These are phyloP conservation scores for Aphanomyces astaci DNA, from an alignment of 352 stramenopile genomes.

Conservation along the genomic window DNA sequence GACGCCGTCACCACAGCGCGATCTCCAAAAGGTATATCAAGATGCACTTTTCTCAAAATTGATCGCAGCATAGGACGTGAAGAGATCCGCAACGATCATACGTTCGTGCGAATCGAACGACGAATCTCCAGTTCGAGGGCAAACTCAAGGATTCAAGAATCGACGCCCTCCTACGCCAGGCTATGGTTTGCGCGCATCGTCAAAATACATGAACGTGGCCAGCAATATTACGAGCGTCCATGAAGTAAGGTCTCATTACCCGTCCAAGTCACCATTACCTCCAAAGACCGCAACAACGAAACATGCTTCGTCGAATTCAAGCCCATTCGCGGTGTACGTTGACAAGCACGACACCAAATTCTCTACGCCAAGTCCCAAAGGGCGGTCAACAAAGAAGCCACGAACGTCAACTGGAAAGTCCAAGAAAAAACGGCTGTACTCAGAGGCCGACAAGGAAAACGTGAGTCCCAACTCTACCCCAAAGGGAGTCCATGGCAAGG, in stretches of 20 bases:
- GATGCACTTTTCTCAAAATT: too few relatives aligned
- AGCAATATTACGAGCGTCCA: neutral
- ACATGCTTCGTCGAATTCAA: neutral
- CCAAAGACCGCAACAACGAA: neutral
- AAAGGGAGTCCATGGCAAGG: neutral
- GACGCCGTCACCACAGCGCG: too few relatives aligned
- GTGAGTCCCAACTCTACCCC: neutral
- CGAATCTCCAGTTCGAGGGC: too few relatives aligned
- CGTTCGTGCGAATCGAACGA: too few relatives aligned
- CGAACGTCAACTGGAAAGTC: neutral
- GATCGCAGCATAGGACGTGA: too few relatives aligned
- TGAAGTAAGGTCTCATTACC: neutral
- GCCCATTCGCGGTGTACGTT: neutral
- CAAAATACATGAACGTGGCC: neutral
- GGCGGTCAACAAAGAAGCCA: neutral
- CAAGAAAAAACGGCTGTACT: neutral
- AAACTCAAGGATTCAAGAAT: neutral
- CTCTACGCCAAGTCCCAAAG: neutral
- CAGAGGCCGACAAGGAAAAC: constrained; percentile 4
- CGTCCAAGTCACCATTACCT: neutral
- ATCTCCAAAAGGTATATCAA: too few relatives aligned
- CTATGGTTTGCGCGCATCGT: neutral
- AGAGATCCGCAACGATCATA: too few relatives aligned
- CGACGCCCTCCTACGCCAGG: neutral
- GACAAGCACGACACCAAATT: neutral